Conservation (phyloP, 148 eudicot species). For the Pharnaceum exiguum region DNA sequence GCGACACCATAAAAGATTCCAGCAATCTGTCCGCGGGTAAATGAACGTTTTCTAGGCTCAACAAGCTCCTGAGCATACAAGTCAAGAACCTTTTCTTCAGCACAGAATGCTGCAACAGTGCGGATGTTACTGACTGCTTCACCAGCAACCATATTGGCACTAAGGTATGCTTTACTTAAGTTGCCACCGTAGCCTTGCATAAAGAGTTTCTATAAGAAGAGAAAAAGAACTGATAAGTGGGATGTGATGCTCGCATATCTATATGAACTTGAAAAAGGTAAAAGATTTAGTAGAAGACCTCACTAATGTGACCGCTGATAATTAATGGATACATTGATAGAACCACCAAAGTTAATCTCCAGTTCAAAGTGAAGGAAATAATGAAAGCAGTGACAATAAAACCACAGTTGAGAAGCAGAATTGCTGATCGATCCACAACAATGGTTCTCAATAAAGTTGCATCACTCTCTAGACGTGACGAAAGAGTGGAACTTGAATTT, state of each 20-base stretch:
- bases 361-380: slow-evolving; percentile 78
- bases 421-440: slow-evolving; percentile 73
- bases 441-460: slow-evolving; percentile 71
- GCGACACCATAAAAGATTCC: slow-evolving; percentile 86
- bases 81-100: slow-evolving; percentile 76
- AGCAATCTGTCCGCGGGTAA: slow-evolving; percentile 88
- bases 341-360: slow-evolving; percentile 87
- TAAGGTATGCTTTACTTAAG: slow-evolving; percentile 89
- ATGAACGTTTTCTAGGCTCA: slow-evolving; percentile 77
- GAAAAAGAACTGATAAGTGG: neutral
- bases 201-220: slow-evolving; percentile 70
- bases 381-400: slow-evolving; percentile 73
- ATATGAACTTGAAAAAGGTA: neutral
- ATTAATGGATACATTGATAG: slow-evolving; percentile 82
- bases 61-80: slow-evolving; percentile 74
- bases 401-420: slow-evolving; percentile 77
- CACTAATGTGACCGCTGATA: slow-evolving; percentile 91
- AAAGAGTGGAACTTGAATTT: slow-evolving; percentile 80
- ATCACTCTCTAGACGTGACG: slow-evolving; percentile 90
- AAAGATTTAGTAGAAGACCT: slow-evolving; percentile 42
- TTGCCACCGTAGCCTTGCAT: slow-evolving; percentile 96
- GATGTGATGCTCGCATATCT: neutral
- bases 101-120: slow-evolving; percentile 90
- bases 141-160: slow-evolving; percentile 96
- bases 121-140: slow-evolving; percentile 95